Evolutionary conservation across 495 filamentous ascomycete genomes (phyloP).

Genomic region (Aspergillus indologenus): DNA sequence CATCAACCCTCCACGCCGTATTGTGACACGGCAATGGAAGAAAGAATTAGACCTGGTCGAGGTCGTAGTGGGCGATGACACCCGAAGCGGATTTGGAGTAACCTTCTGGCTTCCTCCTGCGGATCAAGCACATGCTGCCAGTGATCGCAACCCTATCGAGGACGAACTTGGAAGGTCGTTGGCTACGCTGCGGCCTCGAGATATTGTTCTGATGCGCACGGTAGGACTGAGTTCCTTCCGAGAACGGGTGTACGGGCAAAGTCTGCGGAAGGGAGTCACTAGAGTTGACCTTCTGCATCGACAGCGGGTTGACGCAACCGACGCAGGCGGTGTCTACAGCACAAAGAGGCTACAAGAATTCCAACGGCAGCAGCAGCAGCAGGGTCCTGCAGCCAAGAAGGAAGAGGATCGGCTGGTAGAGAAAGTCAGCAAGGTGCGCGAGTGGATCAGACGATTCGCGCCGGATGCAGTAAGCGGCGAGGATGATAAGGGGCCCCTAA

Average conservation of each 20-base stretch:
- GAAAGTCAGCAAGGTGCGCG: slow-evolving; percentile 64
- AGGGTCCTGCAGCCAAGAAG: slow-evolving; percentile 21
- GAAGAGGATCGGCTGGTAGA: slow-evolving; percentile 50
- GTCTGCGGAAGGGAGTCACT: slow-evolving; percentile 66
- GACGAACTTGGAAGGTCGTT: slow-evolving; percentile 44
- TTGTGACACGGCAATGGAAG: slow-evolving; percentile 49
- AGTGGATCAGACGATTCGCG: slow-evolving; percentile 76
- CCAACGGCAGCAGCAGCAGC: neutral
- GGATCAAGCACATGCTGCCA: slow-evolving; percentile 19
- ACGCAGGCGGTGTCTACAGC: slow-evolving; percentile 38
- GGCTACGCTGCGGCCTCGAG: slow-evolving; percentile 55
- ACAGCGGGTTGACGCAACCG: slow-evolving; percentile 37
- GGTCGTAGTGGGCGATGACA: slow-evolving; percentile 82
- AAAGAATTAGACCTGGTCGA: slow-evolving; percentile 63
- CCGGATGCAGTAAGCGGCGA: slow-evolving; percentile 40
- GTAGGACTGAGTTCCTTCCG: slow-evolving; percentile 73
- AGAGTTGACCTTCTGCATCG: slow-evolving; percentile 66
- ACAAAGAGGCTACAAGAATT: slow-evolving; percentile 18
- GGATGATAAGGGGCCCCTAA: slow-evolving; percentile 26
- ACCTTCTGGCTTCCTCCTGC: slow-evolving; percentile 71
- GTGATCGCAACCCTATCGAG: slow-evolving; percentile 22
- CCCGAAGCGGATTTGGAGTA: slow-evolving; percentile 72
- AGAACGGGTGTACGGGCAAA: slow-evolving; percentile 73
- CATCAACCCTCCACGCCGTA: slow-evolving; percentile 60
- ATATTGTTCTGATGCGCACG: slow-evolving; percentile 72